Percentiles rank a stretch among this genome's conserved stretches.
Evolutionary conservation across 75 land plant species (phyloP).

Genomic region (Larix kaempferi): DNA sequence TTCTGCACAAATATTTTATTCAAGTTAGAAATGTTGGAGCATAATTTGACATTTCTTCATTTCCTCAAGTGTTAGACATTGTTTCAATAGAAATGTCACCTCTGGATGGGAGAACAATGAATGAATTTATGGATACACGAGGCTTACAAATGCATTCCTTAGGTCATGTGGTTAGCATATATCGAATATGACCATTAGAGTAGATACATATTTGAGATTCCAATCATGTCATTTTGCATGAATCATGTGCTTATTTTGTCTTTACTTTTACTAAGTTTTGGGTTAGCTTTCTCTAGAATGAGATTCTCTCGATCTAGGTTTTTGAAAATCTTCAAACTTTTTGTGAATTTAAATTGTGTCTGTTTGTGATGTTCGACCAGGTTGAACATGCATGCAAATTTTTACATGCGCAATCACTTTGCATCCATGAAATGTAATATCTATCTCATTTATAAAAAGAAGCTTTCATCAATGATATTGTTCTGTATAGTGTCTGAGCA

Average conservation of each 20-base stretch:
- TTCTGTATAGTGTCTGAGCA: no score
- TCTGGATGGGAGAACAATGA: constrained; percentile 93
- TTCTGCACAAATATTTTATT: background rate
- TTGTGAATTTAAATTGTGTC: background rate
- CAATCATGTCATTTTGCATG: background rate
- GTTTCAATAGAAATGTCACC: constrained; percentile 95
- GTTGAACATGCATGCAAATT: constrained; percentile 95
- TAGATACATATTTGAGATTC: background rate
- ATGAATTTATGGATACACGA: constrained; percentile 97
- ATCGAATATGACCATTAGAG: background rate
- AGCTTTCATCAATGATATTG: no score
- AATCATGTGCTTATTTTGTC: background rate
- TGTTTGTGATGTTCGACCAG: constrained; percentile 27
- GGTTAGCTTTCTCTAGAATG: background rate
- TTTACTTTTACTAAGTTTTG: background rate
- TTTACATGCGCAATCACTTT: constrained; percentile 92
- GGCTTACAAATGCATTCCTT: constrained; percentile 88
- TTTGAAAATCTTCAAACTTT: constrained; percentile 10
- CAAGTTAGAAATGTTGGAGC: background rate
- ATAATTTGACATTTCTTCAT: constrained; percentile 3
- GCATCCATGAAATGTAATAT: constrained; percentile 82
- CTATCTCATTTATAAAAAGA: no score
- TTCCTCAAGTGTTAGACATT: constrained; percentile 83
- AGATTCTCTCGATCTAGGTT: background rate
- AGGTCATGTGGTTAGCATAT: constrained; percentile 84